Percentiles rank a stretch among this genome's conserved stretches.
phyloP scores from a whole-genome alignment of 495 filamentous ascomycete genomes.

The Podospora australis region DNA sequence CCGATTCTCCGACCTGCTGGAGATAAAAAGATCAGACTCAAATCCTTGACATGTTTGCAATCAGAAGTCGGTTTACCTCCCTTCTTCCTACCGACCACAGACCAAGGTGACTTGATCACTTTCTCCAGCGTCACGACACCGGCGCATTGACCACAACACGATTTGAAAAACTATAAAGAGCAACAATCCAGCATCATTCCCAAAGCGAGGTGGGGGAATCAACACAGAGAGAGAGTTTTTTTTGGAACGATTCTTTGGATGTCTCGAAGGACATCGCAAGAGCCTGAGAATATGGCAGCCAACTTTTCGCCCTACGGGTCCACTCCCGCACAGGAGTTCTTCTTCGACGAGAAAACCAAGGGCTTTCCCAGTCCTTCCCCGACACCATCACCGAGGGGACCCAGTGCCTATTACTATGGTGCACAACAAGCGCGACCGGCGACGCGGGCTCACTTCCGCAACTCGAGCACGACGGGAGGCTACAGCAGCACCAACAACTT shows the following conservation, averaged over 20 bases:
- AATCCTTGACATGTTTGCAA: slow-evolving; percentile 45
- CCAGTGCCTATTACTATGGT: slow-evolving; percentile 35
- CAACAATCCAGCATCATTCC: slow-evolving; percentile 19
- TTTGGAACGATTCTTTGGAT: slow-evolving; percentile 12
- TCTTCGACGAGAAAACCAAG: slow-evolving; percentile 36
- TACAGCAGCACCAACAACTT: slow-evolving; percentile 15
- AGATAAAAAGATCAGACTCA: slow-evolving; percentile 31
- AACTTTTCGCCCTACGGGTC: slow-evolving; percentile 44
- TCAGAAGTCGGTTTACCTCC: slow-evolving; percentile 41
- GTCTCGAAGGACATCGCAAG: slow-evolving; percentile 28
- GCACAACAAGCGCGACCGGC: slow-evolving; percentile 38
- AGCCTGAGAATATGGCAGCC: slow-evolving; percentile 35
- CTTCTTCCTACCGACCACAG: slow-evolving; percentile 51
- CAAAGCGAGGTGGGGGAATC: slow-evolving; percentile 16
- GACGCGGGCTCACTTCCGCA: slow-evolving; percentile 41
- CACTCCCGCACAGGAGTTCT: slow-evolving; percentile 34
- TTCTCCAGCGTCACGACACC: slow-evolving; percentile 42
- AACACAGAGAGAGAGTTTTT: slow-evolving; percentile 5
- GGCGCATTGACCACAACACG: slow-evolving; percentile 28
- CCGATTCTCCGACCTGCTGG: slow-evolving; percentile 19
- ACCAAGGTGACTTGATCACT: slow-evolving; percentile 50
- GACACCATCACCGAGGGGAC: slow-evolving; percentile 44
- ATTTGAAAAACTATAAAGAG: slow-evolving; percentile 13
- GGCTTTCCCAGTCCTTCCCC: slow-evolving; percentile 42
- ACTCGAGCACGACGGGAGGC: slow-evolving; percentile 30